Evolutionary conservation across 495 filamentous ascomycete genomes (phyloP).

Genomic region (Penicillium bovifimosum): DNA sequence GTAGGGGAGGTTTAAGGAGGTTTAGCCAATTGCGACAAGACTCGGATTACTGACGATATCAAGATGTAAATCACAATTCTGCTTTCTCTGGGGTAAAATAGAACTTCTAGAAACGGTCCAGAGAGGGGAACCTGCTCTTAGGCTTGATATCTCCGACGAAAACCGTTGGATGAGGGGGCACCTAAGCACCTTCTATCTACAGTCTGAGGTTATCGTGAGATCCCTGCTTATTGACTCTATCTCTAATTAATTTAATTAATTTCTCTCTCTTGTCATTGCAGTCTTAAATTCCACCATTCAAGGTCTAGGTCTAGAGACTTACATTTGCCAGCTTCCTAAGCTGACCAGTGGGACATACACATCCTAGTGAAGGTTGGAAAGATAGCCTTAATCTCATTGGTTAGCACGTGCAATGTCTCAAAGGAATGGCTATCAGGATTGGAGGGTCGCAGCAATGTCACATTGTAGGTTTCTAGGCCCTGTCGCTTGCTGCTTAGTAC

Average conservation of each 20-base stretch:
- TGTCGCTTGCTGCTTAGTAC: conserved; percentile 17
- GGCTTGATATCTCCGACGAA: conserved; percentile 14
- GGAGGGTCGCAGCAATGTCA: conserved; percentile 20
- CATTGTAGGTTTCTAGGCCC: conserved; percentile 28
- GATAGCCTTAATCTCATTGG: background rate
- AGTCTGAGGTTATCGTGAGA: background rate
- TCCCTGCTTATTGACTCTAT: background rate
- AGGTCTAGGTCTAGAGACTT: background rate
- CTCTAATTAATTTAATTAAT: background rate
- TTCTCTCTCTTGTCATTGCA: background rate
- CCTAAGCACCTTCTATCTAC: background rate
- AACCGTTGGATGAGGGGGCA: conserved; percentile 18
- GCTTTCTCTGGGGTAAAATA: conserved; percentile 25
- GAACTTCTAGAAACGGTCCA: conserved; percentile 25
- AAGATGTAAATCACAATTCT: background rate
- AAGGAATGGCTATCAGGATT: conserved; percentile 14
- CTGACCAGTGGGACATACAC: background rate
- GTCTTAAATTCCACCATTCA: background rate
- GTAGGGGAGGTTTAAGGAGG: conserved; percentile 2
- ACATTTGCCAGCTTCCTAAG: background rate
- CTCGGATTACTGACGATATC: conserved; percentile 27
- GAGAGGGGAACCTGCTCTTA: conserved; percentile 21
- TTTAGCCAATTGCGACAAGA: conserved; percentile 29
- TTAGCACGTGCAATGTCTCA: conserved; percentile 15
- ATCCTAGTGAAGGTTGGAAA: background rate